Base-by-base conservation (phyloP, 441 rosid genomes). In the Viola pubescens region DNA sequence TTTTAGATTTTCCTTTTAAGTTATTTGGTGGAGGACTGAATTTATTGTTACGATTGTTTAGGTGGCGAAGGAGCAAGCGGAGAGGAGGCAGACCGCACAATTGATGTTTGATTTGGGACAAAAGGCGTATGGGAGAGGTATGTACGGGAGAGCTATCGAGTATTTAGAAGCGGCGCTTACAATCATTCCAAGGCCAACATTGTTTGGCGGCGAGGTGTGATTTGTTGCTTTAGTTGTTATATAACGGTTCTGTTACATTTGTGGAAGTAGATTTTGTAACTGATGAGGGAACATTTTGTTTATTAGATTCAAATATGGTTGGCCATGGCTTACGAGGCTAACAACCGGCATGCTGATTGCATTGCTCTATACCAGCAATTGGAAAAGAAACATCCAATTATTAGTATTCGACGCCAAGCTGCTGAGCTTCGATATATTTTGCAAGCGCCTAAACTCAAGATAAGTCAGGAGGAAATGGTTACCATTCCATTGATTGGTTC, bases 241-340 rank as follows among this genome's bases (percentile, higher is more conserved):
- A n/a, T 61, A 39, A 16, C 38, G 39, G 13, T 37, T 1, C 46
- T 34, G 34, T 26, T 26, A 26, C 34, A 1, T 7, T 13, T 39
- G 16, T 45, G 16, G 11, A 6, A 4, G 37, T 6, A 44, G 38
- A n/a, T 19, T 45, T 13, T 4, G 49, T 51, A 19, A 47, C n/a
- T 48, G 34, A 42, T 1, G 11, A 9, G 4, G 39, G 37, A 11
- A 10, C 38, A 3, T 37, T 16, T 61, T 41, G 52, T 56, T 73
- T 56, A 49, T 69, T 81, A 92, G 96, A 89, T 92, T 71, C 98
- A 92, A 75, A 87, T 89, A 73, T 92, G 98, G 98, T 77, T 92
- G 55, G 98, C 94, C 39, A 89, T 92, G 98, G 98, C 97, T 57
- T 92, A 92, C 58, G 98, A 89, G 73, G 97, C 98, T 58, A 89